phyloP scores from a whole-genome alignment of 2,329 filamentous ascomycete species.

The Stachybotrys echinatus region DNA sequence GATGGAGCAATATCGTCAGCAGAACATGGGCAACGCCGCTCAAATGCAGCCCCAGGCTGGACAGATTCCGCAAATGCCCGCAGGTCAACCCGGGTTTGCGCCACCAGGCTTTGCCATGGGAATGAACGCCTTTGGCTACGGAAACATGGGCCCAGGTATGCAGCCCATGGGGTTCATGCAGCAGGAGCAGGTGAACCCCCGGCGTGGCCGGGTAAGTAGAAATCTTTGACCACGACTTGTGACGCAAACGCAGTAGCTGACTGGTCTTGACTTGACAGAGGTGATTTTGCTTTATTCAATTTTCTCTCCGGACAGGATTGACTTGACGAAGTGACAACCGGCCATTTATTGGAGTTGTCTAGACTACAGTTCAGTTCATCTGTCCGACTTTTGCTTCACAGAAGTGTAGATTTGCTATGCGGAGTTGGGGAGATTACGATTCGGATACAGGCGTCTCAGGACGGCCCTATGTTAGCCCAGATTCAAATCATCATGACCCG shows the following conservation, averaged over 20 bases:
- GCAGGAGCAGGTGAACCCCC: conserved; percentile 50
- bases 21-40: conserved; percentile 44
- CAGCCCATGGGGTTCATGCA: conserved; percentile 45
- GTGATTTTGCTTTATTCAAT: too few relatives aligned
- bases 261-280: too few relatives aligned
- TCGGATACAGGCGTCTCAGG: not conserved
- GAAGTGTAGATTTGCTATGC: not conserved
- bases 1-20: conserved; percentile 52
- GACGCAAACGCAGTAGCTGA: conserved; percentile 18
- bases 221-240: too few relatives aligned
- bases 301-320: too few relatives aligned
- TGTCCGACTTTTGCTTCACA: not conserved
- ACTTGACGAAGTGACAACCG: not conserved
- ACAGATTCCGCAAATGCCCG: conserved; percentile 35
- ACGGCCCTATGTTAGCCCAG: not conserved
- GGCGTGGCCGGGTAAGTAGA: conserved; percentile 53
- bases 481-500: not conserved
- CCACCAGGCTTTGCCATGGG: conserved; percentile 46
- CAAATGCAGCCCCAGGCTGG: conserved; percentile 40
- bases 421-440: not conserved
- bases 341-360: not conserved
- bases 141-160: conserved; percentile 35
- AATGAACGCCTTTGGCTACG: conserved; percentile 40
- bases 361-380: not conserved
- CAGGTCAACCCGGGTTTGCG: conserved; percentile 37